Base-by-base conservation (phyloP, 441 rosid species). In the Euphorbia celastroides region DNA sequence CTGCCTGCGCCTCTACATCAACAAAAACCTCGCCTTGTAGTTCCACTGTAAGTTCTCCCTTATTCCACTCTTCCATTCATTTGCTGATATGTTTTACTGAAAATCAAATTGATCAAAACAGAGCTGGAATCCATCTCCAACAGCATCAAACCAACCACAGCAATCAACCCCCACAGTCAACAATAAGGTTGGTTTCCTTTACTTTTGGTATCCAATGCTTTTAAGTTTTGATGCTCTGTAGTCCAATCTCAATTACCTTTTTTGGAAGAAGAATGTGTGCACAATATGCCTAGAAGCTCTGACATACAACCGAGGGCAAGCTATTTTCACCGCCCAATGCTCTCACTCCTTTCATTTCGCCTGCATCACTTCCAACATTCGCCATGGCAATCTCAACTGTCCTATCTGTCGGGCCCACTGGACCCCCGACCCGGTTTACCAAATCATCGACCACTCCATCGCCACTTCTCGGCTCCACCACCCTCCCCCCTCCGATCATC, bases 401-500 rank as follows among this genome's bases (percentile, higher is more conserved):
- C 97, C 96, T 27, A 84, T 91, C 73, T 91, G 97, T 64, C 93
- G 97, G 20, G 90, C 97, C 38, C 88, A 80, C 65, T 91, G 97
- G 96, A 88, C 97, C 52, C 69, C 67, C 1, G 96, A 88, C 66
- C 92, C 96, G 13, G 64, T 87, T 75, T 73, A 87, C 52, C 90
- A 74, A 20, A 85, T 88, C 68, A 84, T 87, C 30, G 96, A 91
- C 46, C 86, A 88, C 56, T 88, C 93, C 73, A 88, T 88, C 2
- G 95, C 95, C 70, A 82, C 71, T 69, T 84, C 83, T 69, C 70
- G 96, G 19, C 86, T 88, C 78, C 92, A 87, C 56, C 86, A 86
- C 60, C 82, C 88, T 59, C 79, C 80, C 65, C 77, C 78, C 16
- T 44, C 79, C 60, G 62, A 58, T 71, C 72, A 77, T 72, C 76